Percentiles rank a stretch among this genome's conserved stretches.
Conservation (phyloP, 2,329 filamentous ascomycete species). For the Ophiognomonia clavigignenti-juglandacearum region DNA sequence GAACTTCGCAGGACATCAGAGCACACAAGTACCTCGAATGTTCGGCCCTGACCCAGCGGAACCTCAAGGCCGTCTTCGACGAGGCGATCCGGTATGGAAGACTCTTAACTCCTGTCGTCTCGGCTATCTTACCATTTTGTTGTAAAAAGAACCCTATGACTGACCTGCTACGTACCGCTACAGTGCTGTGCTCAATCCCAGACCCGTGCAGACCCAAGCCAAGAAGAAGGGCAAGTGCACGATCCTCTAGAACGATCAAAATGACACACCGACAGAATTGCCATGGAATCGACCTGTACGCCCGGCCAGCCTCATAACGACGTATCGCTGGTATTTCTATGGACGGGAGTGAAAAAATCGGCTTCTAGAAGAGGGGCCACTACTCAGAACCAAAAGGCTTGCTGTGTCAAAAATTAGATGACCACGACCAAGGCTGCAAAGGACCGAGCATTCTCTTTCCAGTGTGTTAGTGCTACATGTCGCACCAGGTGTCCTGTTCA, state of each 20-base stretch:
- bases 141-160: constrained; percentile 4
- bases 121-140: constrained; percentile 23
- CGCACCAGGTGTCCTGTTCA: neutral
- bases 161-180: constrained; percentile 15
- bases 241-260: constrained; percentile 51
- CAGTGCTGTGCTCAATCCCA: constrained; percentile 70
- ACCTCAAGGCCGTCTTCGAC: constrained; percentile 97
- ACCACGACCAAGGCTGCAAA: neutral
- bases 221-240: constrained; percentile 66
- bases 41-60: constrained; percentile 92
- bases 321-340: constrained; percentile 6
- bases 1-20: constrained; percentile 88
- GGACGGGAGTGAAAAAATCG: constrained; percentile 8
- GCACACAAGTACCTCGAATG: constrained; percentile 98
- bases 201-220: constrained; percentile 50
- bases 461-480: neutral
- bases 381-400: neutral
- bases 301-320: constrained; percentile 7
- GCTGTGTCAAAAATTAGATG: neutral
- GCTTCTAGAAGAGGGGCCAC: constrained; percentile 6
- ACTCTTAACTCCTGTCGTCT: too few species aligned
- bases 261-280: constrained; percentile 7
- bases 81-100: constrained; percentile 85
- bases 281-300: neutral
- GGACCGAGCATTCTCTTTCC: neutral